Evolutionary conservation across 2,329 filamentous ascomycete genomes (phyloP).

Genomic region (Dendrostoma leiphaemia): DNA sequence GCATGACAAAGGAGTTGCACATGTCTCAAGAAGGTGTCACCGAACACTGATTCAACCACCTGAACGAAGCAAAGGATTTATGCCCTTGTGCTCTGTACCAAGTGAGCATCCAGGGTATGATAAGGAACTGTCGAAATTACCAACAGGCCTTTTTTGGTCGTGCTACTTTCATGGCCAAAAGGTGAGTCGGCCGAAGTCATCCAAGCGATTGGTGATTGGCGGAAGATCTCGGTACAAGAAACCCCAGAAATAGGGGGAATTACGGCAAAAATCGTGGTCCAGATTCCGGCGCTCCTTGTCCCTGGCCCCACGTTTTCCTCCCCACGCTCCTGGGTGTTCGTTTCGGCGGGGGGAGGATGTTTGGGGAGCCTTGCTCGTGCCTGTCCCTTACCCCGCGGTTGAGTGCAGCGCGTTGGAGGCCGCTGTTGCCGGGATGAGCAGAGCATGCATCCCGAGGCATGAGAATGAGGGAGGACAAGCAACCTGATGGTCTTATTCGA

Average conservation of each 20-base stretch:
- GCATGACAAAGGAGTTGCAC: not conserved
- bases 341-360: conserved; percentile 11
- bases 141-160: not conserved
- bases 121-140: too few relatives aligned
- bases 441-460: too few relatives aligned
- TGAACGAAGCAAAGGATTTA: not conserved
- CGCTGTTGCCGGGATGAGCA: too few relatives aligned
- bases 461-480: too few relatives aligned
- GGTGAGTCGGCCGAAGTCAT: conserved; percentile 8
- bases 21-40: not conserved
- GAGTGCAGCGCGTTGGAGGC: not conserved
- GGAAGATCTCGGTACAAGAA: conserved; percentile 17
- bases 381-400: conserved; percentile 2
- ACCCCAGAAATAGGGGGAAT: conserved; percentile 19
- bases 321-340: conserved; percentile 4
- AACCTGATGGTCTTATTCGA: too few relatives aligned
- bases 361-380: conserved; percentile 3
- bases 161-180: not conserved
- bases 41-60: not conserved
- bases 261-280: conserved; percentile 13
- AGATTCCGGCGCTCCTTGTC: conserved; percentile 9
- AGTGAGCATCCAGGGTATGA: too few relatives aligned
- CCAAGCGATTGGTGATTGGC: conserved; percentile 15
- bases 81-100: not conserved
- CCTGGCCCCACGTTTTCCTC: conserved; percentile 17